These are phyloP conservation scores for Gynostemma pentaphyllum DNA, from an alignment of 306 rosid genomes.

Conservation along the genomic window DNA sequence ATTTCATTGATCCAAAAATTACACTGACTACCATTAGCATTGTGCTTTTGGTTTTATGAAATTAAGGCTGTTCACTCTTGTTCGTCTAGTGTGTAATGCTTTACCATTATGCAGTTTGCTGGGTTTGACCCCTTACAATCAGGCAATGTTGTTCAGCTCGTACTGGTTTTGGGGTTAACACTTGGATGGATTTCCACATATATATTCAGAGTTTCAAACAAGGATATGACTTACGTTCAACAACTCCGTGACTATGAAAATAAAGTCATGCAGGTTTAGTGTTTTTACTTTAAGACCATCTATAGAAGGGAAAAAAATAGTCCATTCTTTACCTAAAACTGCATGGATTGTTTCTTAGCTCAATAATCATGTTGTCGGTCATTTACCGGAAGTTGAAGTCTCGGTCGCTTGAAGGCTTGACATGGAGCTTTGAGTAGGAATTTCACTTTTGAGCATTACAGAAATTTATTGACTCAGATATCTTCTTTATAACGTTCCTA, in stretches of 20 bases:
- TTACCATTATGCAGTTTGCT: conserved; percentile 45
- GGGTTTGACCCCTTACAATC: conserved; percentile 91
- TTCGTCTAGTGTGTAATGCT: not conserved
- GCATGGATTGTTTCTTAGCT: too few species aligned
- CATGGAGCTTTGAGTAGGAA: too few species aligned
- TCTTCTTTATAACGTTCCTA: too few species aligned
- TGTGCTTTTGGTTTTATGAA: not conserved
- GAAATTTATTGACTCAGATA: too few species aligned
- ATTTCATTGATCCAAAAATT: not conserved
- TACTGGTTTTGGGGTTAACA: conserved; percentile 84
- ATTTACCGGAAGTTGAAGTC: too few species aligned
- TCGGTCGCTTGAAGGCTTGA: too few species aligned
- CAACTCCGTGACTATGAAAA: conserved; percentile 86
- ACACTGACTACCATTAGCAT: not conserved
- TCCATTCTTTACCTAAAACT: too few species aligned
- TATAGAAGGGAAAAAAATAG: too few species aligned
- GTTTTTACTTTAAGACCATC: not conserved
- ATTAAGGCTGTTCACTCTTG: not conserved
- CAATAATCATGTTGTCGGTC: too few species aligned
- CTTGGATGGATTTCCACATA: conserved; percentile 91
- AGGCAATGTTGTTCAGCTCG: conserved; percentile 92
- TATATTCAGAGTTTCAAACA: conserved; percentile 87
- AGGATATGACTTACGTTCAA: conserved; percentile 96
- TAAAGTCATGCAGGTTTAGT: conserved; percentile 84
- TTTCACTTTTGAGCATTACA: too few species aligned